Conservation (phyloP, 1,284 basidiomycete species). For the Sporisorium iseilematis-ciliati region DNA sequence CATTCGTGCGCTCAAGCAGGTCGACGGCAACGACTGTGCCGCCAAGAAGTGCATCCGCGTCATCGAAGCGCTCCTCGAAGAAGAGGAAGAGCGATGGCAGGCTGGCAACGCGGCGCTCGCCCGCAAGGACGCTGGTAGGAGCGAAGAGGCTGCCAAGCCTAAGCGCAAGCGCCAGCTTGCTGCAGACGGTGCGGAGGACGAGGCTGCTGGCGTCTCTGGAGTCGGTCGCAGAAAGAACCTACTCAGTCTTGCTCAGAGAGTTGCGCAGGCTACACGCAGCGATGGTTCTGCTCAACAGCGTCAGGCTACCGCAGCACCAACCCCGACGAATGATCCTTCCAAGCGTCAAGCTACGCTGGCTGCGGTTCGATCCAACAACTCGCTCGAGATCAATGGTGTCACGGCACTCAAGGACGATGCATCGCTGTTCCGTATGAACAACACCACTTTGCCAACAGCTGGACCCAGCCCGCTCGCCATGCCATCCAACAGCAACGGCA, state of each 20-base stretch:
- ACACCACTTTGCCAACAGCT: constrained; percentile 33
- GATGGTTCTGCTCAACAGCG: constrained; percentile 22
- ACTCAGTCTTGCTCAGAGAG: constrained; percentile 57
- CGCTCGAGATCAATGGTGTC: constrained; percentile 45
- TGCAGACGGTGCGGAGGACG: constrained; percentile 27
- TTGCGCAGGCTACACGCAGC: constrained; percentile 54
- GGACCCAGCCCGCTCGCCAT: constrained; percentile 25
- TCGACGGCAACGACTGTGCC: constrained; percentile 46
- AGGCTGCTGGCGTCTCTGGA: constrained; percentile 9
- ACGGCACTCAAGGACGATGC: constrained; percentile 46
- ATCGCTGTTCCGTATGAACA: constrained; percentile 31
- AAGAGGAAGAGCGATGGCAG: constrained; percentile 64
- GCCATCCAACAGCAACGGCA: constrained; percentile 1
- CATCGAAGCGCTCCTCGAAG: constrained; percentile 64
- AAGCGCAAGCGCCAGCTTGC: constrained; percentile 52
- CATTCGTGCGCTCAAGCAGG: constrained; percentile 59
- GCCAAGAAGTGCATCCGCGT: constrained; percentile 61
- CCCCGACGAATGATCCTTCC: constrained; percentile 20
- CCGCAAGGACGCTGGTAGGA: constrained; percentile 17
- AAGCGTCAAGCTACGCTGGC: constrained; percentile 44
- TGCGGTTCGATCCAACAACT: constrained; percentile 23
- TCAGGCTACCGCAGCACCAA: constrained; percentile 9
- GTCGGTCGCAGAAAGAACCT: constrained; percentile 54
- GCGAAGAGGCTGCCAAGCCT: constrained; percentile 33
- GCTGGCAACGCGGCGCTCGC: constrained; percentile 40